phyloP scores from a whole-genome alignment of 2,329 filamentous ascomycete species.

The Colletotrichum chrysophilum region DNA sequence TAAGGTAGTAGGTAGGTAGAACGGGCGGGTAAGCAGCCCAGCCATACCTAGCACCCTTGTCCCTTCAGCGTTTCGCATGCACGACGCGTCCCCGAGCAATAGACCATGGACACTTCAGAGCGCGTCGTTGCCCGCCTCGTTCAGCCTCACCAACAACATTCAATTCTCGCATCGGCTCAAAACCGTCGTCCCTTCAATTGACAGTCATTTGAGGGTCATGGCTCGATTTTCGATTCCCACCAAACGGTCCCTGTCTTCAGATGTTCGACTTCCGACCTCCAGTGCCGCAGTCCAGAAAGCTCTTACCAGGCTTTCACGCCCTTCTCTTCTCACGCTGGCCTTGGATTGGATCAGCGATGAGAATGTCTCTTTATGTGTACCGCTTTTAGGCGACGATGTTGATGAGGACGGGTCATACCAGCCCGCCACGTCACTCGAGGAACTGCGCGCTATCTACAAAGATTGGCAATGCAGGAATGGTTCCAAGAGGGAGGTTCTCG shows the following conservation, averaged over 20 bases:
- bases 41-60: not conserved
- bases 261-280: constrained; percentile 69
- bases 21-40: too few species aligned
- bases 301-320: constrained; percentile 73
- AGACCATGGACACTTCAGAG: not conserved
- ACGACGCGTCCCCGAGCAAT: constrained; percentile 5
- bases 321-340: constrained; percentile 73
- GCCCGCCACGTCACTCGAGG: constrained; percentile 67
- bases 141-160: not conserved
- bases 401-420: constrained; percentile 73
- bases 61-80: not conserved
- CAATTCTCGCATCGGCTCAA: not conserved
- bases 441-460: constrained; percentile 69
- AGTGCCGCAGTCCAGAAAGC: constrained; percentile 70
- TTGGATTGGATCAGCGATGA: constrained; percentile 78
- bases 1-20: not conserved
- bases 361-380: constrained; percentile 64
- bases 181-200: not conserved
- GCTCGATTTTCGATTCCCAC: constrained; percentile 71
- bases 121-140: not conserved
- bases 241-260: constrained; percentile 72
- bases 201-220: constrained; percentile 38
- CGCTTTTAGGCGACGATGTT: constrained; percentile 56
- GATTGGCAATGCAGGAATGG: constrained; percentile 65
- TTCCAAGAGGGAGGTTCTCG: constrained; percentile 67